A percentile compares a stretch with the other conserved stretches of the same genome.
Evolutionary conservation across 176 grass and related monocot genomes (phyloP).

Genomic region (Tillandsia fasciculata): DNA sequence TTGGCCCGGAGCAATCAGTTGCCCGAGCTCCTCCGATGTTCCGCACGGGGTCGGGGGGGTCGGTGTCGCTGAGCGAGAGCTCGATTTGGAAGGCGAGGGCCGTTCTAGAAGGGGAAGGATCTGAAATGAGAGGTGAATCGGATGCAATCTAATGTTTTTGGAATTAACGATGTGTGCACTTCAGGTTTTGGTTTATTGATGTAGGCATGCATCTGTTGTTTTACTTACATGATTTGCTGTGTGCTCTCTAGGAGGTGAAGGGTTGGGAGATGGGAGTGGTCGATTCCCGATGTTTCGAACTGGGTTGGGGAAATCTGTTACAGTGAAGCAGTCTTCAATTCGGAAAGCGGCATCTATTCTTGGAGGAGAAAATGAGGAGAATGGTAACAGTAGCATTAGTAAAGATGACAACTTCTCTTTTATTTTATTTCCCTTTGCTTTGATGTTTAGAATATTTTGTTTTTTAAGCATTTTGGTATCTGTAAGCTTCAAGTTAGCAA

Average conservation of each 20-base stretch:
- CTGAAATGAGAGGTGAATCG: conserved; percentile 35
- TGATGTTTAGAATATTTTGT: too few relatives aligned
- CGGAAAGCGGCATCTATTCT: conserved; percentile 28
- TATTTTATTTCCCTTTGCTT: background rate
- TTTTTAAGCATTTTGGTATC: too few relatives aligned
- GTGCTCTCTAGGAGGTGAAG: conserved; percentile 37
- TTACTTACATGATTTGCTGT: background rate
- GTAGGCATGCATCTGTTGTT: background rate
- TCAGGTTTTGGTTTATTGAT: background rate
- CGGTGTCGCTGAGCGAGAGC: conserved; percentile 45
- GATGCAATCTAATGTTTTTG: conserved; percentile 3
- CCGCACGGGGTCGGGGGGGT: conserved; percentile 29
- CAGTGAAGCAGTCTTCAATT: conserved; percentile 28
- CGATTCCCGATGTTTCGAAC: conserved; percentile 30
- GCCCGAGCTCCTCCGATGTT: conserved; percentile 26
- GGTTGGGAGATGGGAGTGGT: conserved; percentile 24
- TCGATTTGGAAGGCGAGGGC: conserved; percentile 40
- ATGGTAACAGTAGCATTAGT: conserved; percentile 14
- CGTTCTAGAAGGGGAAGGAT: conserved; percentile 44
- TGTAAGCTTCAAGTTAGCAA: too few relatives aligned
- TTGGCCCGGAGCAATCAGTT: background rate
- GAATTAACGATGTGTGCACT: background rate
- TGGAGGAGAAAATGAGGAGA: conserved; percentile 18
- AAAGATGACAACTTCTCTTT: background rate
- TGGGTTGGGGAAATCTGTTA: conserved; percentile 33